Conservation (phyloP, 75 land plant species). For the Sequoiadendron giganteum region DNA sequence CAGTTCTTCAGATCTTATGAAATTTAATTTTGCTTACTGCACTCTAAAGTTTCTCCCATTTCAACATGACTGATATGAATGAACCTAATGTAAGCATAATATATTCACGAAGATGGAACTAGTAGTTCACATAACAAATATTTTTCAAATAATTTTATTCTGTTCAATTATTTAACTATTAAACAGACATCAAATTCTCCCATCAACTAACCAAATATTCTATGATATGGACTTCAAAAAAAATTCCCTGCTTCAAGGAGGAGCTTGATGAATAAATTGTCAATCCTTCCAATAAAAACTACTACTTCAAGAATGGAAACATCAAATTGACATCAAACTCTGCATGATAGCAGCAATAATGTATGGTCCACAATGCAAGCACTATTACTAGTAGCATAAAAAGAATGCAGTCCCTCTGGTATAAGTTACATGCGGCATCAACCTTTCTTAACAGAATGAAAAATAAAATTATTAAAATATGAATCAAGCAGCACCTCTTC, state of each 20-base stretch:
- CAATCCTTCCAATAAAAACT: not conserved
- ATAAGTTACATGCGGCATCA: not conserved
- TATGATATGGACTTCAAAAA: not conserved
- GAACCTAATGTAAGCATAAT: not conserved
- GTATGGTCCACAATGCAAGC: not conserved
- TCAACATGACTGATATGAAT: not conserved
- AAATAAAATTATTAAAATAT: not conserved
- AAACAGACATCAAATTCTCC: not conserved
- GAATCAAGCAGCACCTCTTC: constrained; percentile 57
- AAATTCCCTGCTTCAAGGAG: not conserved
- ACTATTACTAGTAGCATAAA: not conserved
- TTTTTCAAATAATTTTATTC: not conserved
- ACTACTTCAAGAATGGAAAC: not conserved
- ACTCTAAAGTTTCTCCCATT: not conserved
- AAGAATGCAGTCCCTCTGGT: not conserved
- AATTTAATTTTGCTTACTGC: not conserved
- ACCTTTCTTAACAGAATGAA: not conserved
- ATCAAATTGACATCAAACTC: not conserved
- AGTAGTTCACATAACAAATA: not conserved
- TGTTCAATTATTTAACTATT: not conserved
- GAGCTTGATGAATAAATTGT: not conserved
- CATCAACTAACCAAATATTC: not conserved
- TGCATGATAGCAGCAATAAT: not conserved
- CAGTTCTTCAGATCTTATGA: not conserved
- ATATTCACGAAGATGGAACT: not conserved